These are phyloP conservation scores for Boletus rufocinnamomeus DNA, from an alignment of 768 basidiomycete genomes.

Conservation along the genomic window DNA sequence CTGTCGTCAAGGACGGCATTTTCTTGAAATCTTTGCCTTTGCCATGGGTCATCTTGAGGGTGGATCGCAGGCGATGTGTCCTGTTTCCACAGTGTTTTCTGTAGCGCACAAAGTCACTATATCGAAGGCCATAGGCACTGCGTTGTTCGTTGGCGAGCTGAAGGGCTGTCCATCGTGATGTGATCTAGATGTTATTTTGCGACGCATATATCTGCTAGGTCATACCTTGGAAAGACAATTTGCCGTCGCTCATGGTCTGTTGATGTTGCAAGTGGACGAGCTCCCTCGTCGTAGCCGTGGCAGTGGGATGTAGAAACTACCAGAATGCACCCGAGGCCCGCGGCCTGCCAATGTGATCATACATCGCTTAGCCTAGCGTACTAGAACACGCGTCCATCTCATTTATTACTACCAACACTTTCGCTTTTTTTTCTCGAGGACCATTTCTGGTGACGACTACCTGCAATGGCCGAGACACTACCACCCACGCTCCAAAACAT, in stretches of 20 bases:
- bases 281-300: constrained; percentile 1
- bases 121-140: constrained; percentile 86
- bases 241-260: constrained; percentile 28
- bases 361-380: constrained; percentile 14
- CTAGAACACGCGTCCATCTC: constrained; percentile 25
- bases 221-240: constrained; percentile 45
- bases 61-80: constrained; percentile 83
- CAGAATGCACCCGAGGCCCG: neutral
- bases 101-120: constrained; percentile 86
- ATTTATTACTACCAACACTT: constrained; percentile 1
- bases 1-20: constrained; percentile 61
- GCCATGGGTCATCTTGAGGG: constrained; percentile 83
- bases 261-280: neutral
- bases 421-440: constrained; percentile 3
- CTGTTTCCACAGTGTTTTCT: constrained; percentile 93
- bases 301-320: constrained; percentile 20
- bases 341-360: neutral
- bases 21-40: constrained; percentile 92
- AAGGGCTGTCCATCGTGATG: constrained; percentile 55
- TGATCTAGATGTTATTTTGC: constrained; percentile 2
- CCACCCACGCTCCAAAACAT: constrained; percentile 91
- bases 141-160: constrained; percentile 87
- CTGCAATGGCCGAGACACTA: constrained; percentile 58
- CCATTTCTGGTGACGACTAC: constrained; percentile 11
- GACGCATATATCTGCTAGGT: neutral